Percentiles rank a stretch among this genome's conserved stretches.
Evolutionary conservation across 2,329 filamentous ascomycete genomes (phyloP).

Genomic region (Scortechinia acanthostroma): DNA sequence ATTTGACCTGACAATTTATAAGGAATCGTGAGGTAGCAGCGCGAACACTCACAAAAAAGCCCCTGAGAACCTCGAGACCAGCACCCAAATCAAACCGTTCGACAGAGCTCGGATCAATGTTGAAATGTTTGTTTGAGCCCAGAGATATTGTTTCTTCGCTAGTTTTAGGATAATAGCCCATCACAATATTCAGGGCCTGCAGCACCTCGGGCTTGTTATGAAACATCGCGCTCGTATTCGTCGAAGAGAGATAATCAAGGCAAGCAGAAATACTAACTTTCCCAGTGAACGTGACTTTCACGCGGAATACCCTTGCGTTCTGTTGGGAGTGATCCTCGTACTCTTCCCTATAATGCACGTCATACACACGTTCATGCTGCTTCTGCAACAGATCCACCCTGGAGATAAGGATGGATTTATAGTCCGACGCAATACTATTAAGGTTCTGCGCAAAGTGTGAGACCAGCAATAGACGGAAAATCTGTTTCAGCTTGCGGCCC

Average conservation of each 20-base stretch:
- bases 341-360: background rate
- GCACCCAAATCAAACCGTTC: constrained; percentile 30
- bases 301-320: background rate
- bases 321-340: background rate
- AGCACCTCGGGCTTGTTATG: constrained; percentile 37
- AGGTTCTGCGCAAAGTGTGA: constrained; percentile 17
- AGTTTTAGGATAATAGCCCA: constrained; percentile 36
- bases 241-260: constrained; percentile 29
- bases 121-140: constrained; percentile 45
- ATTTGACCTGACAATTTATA: constrained; percentile 56
- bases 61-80: constrained; percentile 47
- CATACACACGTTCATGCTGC: background rate
- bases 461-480: constrained; percentile 35
- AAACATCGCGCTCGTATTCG: constrained; percentile 22
- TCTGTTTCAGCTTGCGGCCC: constrained; percentile 30
- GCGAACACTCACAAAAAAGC: constrained; percentile 55
- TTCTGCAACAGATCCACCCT: constrained; percentile 12
- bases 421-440: constrained; percentile 25
- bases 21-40: constrained; percentile 47
- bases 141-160: constrained; percentile 29
- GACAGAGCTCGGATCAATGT: constrained; percentile 17
- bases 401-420: constrained; percentile 24
- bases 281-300: background rate
- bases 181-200: constrained; percentile 49
- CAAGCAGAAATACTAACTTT: constrained; percentile 20